Percentiles rank a stretch among this genome's conserved stretches.
These are phyloP conservation scores for Quercus wislizeni DNA, from an alignment of 306 rosid genomes.

Conservation along the genomic window DNA sequence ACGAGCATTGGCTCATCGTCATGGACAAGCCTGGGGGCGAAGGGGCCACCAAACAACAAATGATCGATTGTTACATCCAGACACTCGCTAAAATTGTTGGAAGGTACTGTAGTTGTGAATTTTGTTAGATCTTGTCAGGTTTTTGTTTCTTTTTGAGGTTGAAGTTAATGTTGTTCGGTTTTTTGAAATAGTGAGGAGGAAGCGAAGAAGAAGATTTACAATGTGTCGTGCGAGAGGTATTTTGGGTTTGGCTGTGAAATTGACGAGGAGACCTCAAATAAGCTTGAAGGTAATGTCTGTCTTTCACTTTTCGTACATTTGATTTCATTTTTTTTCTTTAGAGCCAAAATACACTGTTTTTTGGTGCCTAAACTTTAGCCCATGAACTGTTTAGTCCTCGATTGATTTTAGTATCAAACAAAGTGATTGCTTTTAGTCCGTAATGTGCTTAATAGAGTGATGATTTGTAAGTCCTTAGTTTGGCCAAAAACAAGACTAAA, in stretches of 20 bases:
- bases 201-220: slow-evolving; percentile 88
- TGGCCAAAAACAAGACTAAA: too few species aligned
- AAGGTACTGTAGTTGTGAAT: slow-evolving; percentile 34
- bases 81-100: slow-evolving; percentile 78
- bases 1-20: slow-evolving; percentile 93
- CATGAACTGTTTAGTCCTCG: too few species aligned
- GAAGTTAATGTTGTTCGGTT: not conserved
- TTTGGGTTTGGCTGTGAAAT: slow-evolving; percentile 89
- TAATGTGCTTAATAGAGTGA: too few species aligned
- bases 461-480: too few species aligned
- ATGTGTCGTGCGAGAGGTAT: slow-evolving; percentile 87
- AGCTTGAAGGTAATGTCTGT: slow-evolving; percentile 65
- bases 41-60: slow-evolving; percentile 70
- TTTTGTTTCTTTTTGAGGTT: too few species aligned
- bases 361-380: too few species aligned
- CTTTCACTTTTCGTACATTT: not conserved
- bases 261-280: slow-evolving; percentile 91
- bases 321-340: not conserved
- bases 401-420: too few species aligned
- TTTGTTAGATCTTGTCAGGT: not conserved
- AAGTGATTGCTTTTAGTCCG: too few species aligned
- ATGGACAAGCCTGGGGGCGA: slow-evolving; percentile 95
- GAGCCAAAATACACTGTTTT: too few species aligned
- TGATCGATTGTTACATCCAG: slow-evolving; percentile 78
- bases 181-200: slow-evolving; percentile 62